Conservation (phyloP, 768 basidiomycete species). For the Mycena epipterygia region DNA sequence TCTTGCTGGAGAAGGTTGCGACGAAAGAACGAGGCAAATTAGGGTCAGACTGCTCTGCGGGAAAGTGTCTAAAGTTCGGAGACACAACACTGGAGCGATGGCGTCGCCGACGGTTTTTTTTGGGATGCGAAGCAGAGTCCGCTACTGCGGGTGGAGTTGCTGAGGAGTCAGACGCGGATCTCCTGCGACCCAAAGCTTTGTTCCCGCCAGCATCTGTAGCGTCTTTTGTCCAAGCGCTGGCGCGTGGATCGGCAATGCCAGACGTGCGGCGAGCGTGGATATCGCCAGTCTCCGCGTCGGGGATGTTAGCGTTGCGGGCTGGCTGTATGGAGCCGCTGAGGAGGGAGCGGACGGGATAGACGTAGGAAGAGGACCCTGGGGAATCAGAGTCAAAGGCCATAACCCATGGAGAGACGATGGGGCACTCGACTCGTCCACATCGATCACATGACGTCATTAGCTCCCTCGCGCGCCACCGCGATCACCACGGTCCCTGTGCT, state of each 20-base stretch:
- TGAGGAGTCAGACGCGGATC: constrained; percentile 29
- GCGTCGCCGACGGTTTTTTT: constrained; percentile 15
- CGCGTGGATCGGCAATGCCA: not conserved
- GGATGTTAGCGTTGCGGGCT: constrained; percentile 23
- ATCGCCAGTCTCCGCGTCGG: not conserved
- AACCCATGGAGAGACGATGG: not conserved
- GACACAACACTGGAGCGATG: constrained; percentile 24
- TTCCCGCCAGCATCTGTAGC: not conserved
- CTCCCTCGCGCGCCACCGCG: too few relatives aligned
- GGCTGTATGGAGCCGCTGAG: constrained; percentile 53
- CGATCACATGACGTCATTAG: too few relatives aligned
- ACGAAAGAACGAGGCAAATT: constrained; percentile 40
- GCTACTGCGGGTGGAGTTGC: not conserved
- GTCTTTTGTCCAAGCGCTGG: not conserved
- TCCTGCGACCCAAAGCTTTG: constrained; percentile 13
- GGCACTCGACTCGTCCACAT: too few relatives aligned
- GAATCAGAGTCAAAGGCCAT: constrained; percentile 9
- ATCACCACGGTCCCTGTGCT: too few relatives aligned
- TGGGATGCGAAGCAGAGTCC: constrained; percentile 8
- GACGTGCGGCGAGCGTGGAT: constrained; percentile 14
- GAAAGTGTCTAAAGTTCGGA: constrained; percentile 51
- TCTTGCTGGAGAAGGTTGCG: constrained; percentile 1
- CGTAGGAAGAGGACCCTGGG: constrained; percentile 42
- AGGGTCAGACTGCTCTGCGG: constrained; percentile 43
- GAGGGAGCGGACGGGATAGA: constrained; percentile 59